These are phyloP conservation scores for Saxophila tyrrhenica DNA, from an alignment of 495 filamentous ascomycete species.

Conservation along the genomic window DNA sequence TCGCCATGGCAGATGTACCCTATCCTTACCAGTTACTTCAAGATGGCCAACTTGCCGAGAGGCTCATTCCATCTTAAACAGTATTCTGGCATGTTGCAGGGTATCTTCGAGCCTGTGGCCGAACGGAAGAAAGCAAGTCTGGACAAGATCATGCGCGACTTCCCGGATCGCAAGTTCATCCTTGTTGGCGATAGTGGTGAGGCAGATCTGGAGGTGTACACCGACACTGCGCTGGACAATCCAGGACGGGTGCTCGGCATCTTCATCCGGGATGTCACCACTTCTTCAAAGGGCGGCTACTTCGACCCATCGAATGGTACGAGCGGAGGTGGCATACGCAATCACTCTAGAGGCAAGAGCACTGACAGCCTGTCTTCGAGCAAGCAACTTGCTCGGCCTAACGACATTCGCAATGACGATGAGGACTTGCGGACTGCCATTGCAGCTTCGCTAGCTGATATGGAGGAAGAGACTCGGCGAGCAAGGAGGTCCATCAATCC, in stretches of 20 bases:
- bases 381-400: conserved; percentile 14
- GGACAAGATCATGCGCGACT: conserved; percentile 76
- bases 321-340: conserved; percentile 20
- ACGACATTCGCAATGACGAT: conserved; percentile 25
- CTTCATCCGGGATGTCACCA: conserved; percentile 93
- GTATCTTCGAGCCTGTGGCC: conserved; percentile 94
- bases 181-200: conserved; percentile 93
- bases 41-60: conserved; percentile 63
- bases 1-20: conserved; percentile 95
- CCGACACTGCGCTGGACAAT: conserved; percentile 73
- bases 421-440: conserved; percentile 30
- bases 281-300: conserved; percentile 53
- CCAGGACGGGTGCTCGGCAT: conserved; percentile 71
- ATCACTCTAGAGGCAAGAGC: conserved; percentile 9
- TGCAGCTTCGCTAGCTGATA: conserved; percentile 27
- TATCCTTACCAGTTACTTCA: conserved; percentile 71
- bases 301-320: conserved; percentile 59
- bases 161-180: conserved; percentile 79
- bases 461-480: conserved; percentile 22
- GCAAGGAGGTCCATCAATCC: conserved; percentile 20
- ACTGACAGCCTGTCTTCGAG: conserved; percentile 7
- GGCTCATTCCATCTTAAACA: conserved; percentile 92
- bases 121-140: conserved; percentile 83
- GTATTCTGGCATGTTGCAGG: conserved; percentile 89
- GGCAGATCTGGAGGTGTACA: conserved; percentile 94